Evolutionary conservation across 331 rosid species (phyloP).

Genomic region (Malus hybrid): DNA sequence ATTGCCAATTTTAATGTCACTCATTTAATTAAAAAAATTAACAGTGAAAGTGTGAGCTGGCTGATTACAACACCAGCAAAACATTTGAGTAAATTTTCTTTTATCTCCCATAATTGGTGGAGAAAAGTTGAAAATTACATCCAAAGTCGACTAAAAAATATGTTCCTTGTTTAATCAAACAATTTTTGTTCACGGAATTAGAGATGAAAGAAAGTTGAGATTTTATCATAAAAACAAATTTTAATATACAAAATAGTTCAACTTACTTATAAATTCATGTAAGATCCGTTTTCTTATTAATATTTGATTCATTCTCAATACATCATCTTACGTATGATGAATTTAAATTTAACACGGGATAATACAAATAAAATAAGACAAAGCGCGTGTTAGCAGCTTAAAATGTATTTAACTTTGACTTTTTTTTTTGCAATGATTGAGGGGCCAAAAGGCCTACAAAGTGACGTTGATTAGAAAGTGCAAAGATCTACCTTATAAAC

Average conservation of each 20-base stretch:
- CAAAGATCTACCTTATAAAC: background rate
- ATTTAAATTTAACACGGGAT: too few species aligned
- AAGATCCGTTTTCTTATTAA: fast-evolving
- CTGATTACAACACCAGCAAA: background rate
- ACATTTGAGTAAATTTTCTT: background rate
- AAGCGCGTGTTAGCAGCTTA: fast-evolving
- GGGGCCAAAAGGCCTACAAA: background rate
- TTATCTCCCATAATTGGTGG: too few species aligned
- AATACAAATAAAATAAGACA: fast-evolving
- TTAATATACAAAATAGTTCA: fast-evolving
- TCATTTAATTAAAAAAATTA: background rate
- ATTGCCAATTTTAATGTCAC: background rate
- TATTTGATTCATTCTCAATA: too few species aligned
- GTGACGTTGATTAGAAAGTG: background rate
- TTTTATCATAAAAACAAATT: too few species aligned
- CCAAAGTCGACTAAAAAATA: background rate
- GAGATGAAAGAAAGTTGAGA: background rate
- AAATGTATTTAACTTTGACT: background rate
- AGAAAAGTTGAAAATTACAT: background rate
- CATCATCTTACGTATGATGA: fast-evolving
- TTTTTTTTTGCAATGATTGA: background rate
- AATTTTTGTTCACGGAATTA: background rate
- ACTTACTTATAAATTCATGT: too few species aligned
- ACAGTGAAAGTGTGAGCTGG: background rate
- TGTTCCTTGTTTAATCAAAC: background rate